Evolutionary conservation across 2,329 filamentous ascomycete species (phyloP).

Genomic region (Incumbomyces delicatus): DNA sequence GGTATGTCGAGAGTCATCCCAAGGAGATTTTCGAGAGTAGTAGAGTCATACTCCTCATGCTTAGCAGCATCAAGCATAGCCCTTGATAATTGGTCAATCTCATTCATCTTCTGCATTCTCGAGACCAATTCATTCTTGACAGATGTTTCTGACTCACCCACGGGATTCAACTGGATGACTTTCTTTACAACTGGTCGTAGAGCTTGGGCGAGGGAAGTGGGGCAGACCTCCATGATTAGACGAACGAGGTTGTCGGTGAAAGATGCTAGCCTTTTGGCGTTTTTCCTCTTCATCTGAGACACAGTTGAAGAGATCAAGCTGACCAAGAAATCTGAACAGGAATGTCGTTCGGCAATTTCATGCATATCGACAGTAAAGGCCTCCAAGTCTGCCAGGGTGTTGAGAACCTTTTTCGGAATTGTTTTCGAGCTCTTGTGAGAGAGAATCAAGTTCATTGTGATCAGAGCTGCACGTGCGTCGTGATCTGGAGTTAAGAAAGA

Average conservation of each 20-base stretch:
- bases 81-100: slow-evolving; percentile 49
- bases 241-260: slow-evolving; percentile 14
- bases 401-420: slow-evolving; percentile 61
- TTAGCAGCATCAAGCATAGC: slow-evolving; percentile 59
- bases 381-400: slow-evolving; percentile 28
- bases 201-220: slow-evolving; percentile 2
- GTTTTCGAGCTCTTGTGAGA: slow-evolving; percentile 64
- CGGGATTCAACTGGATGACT: slow-evolving; percentile 3
- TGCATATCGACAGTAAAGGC: neutral
- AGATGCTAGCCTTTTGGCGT: neutral
- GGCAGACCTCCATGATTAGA: slow-evolving; percentile 12
- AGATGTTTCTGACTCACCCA: slow-evolving; percentile 23
- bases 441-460: slow-evolving; percentile 71
- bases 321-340: neutral
- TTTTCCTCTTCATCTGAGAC: slow-evolving; percentile 3
- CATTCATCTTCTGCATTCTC: slow-evolving; percentile 56
- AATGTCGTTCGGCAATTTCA: neutral
- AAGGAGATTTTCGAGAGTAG: slow-evolving; percentile 64
- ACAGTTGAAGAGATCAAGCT: neutral
- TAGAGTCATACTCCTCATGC: slow-evolving; percentile 60
- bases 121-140: slow-evolving; percentile 56
- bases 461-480: slow-evolving; percentile 54
- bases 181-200: slow-evolving; percentile 12
- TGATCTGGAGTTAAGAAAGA: slow-evolving; percentile 68
- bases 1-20: slow-evolving; percentile 56